Conservation (phyloP, 768 basidiomycete species). For the Rubroboletus pulcherrimus region DNA sequence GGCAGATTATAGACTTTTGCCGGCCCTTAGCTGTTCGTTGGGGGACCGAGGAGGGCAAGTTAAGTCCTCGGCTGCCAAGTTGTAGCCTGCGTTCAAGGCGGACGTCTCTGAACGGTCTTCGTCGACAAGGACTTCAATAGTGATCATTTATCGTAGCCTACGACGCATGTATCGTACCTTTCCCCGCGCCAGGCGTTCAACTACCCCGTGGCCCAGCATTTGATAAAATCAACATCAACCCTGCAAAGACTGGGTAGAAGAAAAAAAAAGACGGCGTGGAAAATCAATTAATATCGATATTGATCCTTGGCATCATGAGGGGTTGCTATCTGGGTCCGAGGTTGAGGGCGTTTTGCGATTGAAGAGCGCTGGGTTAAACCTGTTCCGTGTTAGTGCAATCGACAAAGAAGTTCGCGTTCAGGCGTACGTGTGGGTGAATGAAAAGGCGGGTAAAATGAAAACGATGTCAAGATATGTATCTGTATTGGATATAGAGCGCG, state of each 20-base stretch:
- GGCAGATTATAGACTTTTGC: neutral
- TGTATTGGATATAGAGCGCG: neutral
- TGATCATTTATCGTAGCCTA: neutral
- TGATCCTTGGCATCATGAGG: neutral
- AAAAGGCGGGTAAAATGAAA: neutral
- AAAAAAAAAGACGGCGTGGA: neutral
- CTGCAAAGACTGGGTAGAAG: neutral
- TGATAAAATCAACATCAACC: neutral
- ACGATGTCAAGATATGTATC: neutral
- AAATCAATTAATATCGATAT: neutral
- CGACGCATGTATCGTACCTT: neutral
- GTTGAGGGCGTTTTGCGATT: constrained; percentile 12
- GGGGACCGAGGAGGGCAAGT: neutral
- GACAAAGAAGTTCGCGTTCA: neutral
- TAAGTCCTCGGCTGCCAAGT: neutral
- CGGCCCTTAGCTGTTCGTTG: neutral
- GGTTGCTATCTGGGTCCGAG: neutral
- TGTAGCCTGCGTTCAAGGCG: neutral
- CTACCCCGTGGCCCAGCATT: neutral
- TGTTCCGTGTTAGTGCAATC: neutral
- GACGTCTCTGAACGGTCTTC: neutral
- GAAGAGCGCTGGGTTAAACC: neutral
- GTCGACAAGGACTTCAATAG: neutral
- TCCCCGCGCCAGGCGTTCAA: neutral
- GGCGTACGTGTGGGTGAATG: neutral